Percentiles rank a stretch among this genome's conserved stretches.
Evolutionary conservation across 2,329 filamentous ascomycete genomes (phyloP).

Genomic region (Neurospora crassa): DNA sequence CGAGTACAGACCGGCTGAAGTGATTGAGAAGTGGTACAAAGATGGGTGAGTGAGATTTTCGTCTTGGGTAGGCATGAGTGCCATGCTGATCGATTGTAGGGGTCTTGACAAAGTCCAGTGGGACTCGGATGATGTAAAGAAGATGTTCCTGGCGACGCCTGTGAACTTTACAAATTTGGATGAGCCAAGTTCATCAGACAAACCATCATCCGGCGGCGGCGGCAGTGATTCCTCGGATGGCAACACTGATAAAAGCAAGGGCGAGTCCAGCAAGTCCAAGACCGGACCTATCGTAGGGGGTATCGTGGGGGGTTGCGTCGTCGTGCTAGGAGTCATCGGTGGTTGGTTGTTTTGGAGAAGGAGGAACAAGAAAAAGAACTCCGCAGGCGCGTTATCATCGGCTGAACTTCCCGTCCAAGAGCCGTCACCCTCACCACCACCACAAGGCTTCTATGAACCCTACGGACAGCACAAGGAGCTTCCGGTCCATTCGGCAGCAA

Average conservation of each 20-base stretch:
- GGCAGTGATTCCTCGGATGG: neutral
- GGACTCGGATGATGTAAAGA: conserved; percentile 8
- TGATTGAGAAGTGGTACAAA: conserved; percentile 11
- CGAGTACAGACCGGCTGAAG: neutral
- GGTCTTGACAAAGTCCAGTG: conserved; percentile 8
- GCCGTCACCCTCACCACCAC: neutral
- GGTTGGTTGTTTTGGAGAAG: neutral
- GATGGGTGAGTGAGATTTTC: conserved; percentile 4
- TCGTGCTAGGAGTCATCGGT: conserved; percentile 4
- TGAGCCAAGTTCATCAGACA: neutral
- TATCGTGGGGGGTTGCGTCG: conserved; percentile 11
- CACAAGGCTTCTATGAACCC: neutral
- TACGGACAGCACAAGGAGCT: neutral
- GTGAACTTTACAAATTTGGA: neutral
- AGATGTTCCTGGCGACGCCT: conserved; percentile 5
- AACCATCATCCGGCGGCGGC: neutral
- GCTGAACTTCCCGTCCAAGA: neutral
- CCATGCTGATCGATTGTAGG: neutral
- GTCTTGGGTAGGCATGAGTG: neutral
- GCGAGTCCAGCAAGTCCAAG: neutral
- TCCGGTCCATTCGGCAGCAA: neutral
- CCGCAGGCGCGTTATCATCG: neutral
- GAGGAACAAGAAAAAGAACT: neutral
- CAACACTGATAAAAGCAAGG: neutral
- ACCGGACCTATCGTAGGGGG: conserved; percentile 10